Percentiles rank a stretch among this genome's conserved stretches.
Evolutionary conservation across 371 early-diverging fungal genomes (phyloP).

Genomic region (Mucor velutinosus): DNA sequence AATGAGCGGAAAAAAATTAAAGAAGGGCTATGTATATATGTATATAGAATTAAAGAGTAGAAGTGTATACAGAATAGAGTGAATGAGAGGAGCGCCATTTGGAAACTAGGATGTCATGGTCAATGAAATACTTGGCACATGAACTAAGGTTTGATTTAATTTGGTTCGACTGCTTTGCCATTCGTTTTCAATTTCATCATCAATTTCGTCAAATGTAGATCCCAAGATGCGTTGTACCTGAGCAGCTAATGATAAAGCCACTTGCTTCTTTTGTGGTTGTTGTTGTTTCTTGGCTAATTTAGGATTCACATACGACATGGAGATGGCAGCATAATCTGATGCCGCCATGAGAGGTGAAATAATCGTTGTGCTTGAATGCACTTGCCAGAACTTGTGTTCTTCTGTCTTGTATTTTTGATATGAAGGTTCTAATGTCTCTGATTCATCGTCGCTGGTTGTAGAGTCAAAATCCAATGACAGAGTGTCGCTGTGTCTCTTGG

Average conservation of each 20-base stretch:
- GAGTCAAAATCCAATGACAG: not conserved
- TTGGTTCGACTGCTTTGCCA: constrained; percentile 10
- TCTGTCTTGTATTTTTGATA: not conserved
- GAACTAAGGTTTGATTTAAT: constrained; percentile 1
- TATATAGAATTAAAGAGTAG: not conserved
- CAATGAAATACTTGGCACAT: not conserved
- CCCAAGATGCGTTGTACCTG: constrained; percentile 7
- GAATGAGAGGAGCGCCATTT: not conserved
- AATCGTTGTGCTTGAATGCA: constrained; percentile 18
- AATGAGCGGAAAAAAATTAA: not conserved
- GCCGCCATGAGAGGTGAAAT: constrained; percentile 11
- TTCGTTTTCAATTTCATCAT: constrained; percentile 16
- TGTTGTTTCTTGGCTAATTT: not conserved
- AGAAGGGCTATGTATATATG: not conserved
- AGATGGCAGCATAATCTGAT: not conserved
- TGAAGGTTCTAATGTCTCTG: not conserved
- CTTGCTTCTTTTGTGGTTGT: constrained; percentile 2
- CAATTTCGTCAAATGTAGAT: constrained; percentile 6
- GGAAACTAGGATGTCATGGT: not conserved
- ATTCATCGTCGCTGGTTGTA: constrained; percentile 6
- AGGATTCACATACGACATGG: constrained; percentile 6
- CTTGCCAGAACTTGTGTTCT: constrained; percentile 27
- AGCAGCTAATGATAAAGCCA: not conserved
- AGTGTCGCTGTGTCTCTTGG: not conserved
- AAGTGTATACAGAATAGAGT: not conserved